Base-by-base conservation (phyloP, 208 protist genomes). In the Trypanosoma lewisi region DNA sequence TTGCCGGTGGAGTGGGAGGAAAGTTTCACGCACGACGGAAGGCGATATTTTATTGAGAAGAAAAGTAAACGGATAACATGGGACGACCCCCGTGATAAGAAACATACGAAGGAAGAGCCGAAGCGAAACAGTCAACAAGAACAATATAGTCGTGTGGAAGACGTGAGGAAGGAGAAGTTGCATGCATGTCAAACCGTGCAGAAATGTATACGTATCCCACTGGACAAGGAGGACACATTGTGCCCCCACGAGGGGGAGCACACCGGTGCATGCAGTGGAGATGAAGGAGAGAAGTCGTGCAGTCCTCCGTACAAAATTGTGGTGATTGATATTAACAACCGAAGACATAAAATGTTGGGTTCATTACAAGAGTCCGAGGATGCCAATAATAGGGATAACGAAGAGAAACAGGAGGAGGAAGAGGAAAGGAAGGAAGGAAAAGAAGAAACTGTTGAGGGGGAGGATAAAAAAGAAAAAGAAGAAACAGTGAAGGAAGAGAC, bases 1-100 rank as follows among this genome's bases (percentile, higher is more conserved):
- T 65, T 94, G 28, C 83, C 85, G n/a, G 37, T 57, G 0, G 73
- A 77, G 37, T 94, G 88, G 85, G 81, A 91, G 67, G 85, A 90
- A 69, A 66, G 75, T 65, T 83, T 87, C 69, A 95, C 85, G 27
- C 72, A 87, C 36, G 86, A 92, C 45, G 89, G 85, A 17, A 70
- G 78, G 8, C 67, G 75, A 28, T 93, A 89, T 67, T 92, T 80
- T 69, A 78, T 83, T 45, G 83, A 95, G 61, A 85, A 77, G 30
- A 64, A 57, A 25, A 80, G 65, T 6, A 70, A 87, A 58, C 73
- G 67, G 12, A 88, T 78, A 31, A 85, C 75, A 25, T 92, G 80
- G 83, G 65, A 80, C 1, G 82, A 94, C 63, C 83, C 85, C 11
- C 82, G 85, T 16, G n/a, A 30, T 30, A 12, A 44, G n/a, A n/a